Evolutionary conservation across 2,329 filamentous ascomycete species (phyloP).

Genomic region (Chaetomiaceae sp.): DNA sequence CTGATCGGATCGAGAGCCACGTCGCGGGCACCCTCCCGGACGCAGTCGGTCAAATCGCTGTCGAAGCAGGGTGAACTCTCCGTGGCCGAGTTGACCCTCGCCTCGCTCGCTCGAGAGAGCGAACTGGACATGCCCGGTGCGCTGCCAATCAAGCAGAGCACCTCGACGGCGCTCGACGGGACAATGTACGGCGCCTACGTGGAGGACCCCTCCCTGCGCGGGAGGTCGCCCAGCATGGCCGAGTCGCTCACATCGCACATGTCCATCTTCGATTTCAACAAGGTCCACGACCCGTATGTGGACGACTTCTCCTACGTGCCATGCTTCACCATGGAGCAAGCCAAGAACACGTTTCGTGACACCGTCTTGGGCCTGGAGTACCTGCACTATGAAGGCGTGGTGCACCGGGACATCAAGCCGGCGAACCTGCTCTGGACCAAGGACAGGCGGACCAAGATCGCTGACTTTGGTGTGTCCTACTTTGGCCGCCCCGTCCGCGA

Average conservation of each 20-base stretch:
- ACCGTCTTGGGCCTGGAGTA: constrained; percentile 92
- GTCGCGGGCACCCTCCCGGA: constrained; percentile 43
- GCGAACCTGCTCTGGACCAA: constrained; percentile 86
- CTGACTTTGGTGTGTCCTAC: constrained; percentile 97
- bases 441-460: constrained; percentile 89
- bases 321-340: constrained; percentile 79
- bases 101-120: constrained; percentile 37
- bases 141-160: constrained; percentile 45
- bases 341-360: constrained; percentile 81
- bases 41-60: constrained; percentile 41
- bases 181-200: constrained; percentile 69
- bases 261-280: constrained; percentile 58
- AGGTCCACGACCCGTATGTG: constrained; percentile 60
- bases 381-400: constrained; percentile 78
- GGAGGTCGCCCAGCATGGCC: constrained; percentile 72
- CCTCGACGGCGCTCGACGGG: constrained; percentile 60
- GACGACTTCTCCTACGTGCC: constrained; percentile 92
- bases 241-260: constrained; percentile 69
- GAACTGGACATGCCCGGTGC: constrained; percentile 50
- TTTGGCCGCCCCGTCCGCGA: constrained; percentile 83
- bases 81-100: constrained; percentile 31
- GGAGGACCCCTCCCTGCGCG: constrained; percentile 52
- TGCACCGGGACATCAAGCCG: constrained; percentile 79
- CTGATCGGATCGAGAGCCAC: constrained; percentile 35
- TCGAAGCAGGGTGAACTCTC: constrained; percentile 29